Conservation (phyloP, 78 protist genomes). For the Dictyostelium citrinum region DNA sequence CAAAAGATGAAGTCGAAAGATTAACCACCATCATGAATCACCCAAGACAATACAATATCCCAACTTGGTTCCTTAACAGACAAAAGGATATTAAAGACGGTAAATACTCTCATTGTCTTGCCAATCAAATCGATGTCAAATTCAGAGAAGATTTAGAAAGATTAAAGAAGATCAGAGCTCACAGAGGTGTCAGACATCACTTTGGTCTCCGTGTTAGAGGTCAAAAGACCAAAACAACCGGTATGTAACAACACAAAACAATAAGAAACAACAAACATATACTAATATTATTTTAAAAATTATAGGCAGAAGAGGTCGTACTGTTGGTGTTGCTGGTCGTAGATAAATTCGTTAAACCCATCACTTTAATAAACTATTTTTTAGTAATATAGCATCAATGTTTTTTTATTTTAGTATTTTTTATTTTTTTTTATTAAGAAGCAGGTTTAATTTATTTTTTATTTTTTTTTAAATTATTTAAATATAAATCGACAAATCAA, state of each 20-base stretch:
- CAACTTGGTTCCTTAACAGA: constrained; percentile 99
- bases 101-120: constrained; percentile 87
- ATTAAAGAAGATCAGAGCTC: constrained; percentile 96
- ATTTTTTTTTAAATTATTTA: too few relatives aligned
- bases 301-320: constrained; percentile 67
- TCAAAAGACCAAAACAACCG: constrained; percentile 99
- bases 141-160: constrained; percentile 99
- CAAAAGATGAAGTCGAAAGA: constrained; percentile 96
- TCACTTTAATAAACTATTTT: neutral
- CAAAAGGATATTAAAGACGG: constrained; percentile 95
- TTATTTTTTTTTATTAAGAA: too few relatives aligned
- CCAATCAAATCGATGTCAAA: constrained; percentile 94
- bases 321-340: constrained; percentile 76
- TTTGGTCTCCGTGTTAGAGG: constrained; percentile 99
- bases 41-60: constrained; percentile 99
- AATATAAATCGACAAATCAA: too few relatives aligned
- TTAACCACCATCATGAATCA: constrained; percentile 95
- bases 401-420: too few relatives aligned
- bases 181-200: constrained; percentile 99
- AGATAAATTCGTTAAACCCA: neutral
- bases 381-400: neutral
- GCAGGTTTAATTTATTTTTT: too few relatives aligned
- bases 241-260: neutral
- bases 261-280: neutral
- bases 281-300: neutral